Percentiles rank a stretch among this genome's conserved stretches.
These are phyloP conservation scores for Penicillium psychrosexuale DNA, from an alignment of 2,329 filamentous ascomycete genomes.

Conservation along the genomic window DNA sequence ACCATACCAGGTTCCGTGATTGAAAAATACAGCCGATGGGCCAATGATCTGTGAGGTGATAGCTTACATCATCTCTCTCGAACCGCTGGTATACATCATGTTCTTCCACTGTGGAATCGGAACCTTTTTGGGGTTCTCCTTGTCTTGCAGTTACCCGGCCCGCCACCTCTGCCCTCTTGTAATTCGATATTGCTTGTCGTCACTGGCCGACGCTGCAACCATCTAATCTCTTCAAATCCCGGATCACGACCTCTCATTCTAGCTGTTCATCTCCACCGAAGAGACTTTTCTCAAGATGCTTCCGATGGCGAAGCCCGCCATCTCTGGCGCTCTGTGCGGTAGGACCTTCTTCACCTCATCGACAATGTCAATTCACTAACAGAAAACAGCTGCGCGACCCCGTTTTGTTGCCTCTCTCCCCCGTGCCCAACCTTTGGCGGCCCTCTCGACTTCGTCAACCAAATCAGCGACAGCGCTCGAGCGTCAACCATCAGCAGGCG, in stretches of 20 bases:
- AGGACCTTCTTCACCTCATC: slow-evolving; percentile 8
- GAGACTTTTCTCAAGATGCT: slow-evolving; percentile 24
- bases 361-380: slow-evolving; percentile 20
- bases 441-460: slow-evolving; percentile 43
- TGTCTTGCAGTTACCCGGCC: slow-evolving; percentile 14
- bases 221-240: not conserved
- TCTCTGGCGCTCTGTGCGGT: slow-evolving; percentile 30
- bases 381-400: slow-evolving; percentile 26
- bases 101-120: slow-evolving; percentile 12
- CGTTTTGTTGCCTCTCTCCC: slow-evolving; percentile 29
- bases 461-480: slow-evolving; percentile 45
- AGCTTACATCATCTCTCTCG: slow-evolving; percentile 15
- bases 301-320: slow-evolving; percentile 25
- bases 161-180: slow-evolving; percentile 17
- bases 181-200: slow-evolving; percentile 4
- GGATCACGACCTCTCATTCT: not conserved
- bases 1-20: slow-evolving; percentile 9
- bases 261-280: not conserved
- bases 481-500: slow-evolving; percentile 31
- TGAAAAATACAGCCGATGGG: not conserved
- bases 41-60: slow-evolving; percentile 7
- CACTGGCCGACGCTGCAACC: slow-evolving; percentile 5
- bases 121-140: slow-evolving; percentile 23
- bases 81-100: slow-evolving; percentile 14
- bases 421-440: slow-evolving; percentile 37